Conservation (phyloP, 345 rosid species). For the Brassica incana region DNA sequence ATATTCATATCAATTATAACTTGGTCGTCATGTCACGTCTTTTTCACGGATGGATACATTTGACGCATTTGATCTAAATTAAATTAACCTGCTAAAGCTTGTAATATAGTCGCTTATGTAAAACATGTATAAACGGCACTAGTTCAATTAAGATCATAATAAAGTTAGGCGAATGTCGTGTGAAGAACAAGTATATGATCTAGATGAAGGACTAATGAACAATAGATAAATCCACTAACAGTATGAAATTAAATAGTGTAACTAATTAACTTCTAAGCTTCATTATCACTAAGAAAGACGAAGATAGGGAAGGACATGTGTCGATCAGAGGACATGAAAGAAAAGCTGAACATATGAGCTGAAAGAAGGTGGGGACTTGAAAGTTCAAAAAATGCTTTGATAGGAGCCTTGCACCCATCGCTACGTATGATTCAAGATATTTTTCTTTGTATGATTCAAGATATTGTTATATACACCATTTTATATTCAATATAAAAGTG, state of each 20-base stretch:
- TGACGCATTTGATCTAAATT: not conserved
- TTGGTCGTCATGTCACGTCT: not conserved
- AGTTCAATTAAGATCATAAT: not conserved
- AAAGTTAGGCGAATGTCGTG: not conserved
- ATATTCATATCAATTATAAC: not conserved
- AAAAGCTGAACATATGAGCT: constrained; percentile 17
- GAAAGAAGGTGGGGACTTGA: constrained; percentile 41
- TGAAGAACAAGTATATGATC: not conserved
- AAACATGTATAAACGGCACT: not conserved
- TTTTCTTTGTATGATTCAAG: constrained; percentile 38
- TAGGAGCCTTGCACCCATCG: constrained; percentile 75
- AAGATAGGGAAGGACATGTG: constrained; percentile 18
- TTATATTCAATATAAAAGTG: not conserved
- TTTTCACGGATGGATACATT: not conserved
- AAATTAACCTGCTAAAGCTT: not conserved
- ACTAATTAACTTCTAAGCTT: constrained; percentile 8
- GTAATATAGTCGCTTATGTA: not conserved
- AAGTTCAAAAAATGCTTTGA: constrained; percentile 36
- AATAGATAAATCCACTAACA: not conserved
- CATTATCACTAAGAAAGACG: not conserved
- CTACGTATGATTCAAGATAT: constrained; percentile 49
- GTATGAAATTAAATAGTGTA: constrained; percentile 6
- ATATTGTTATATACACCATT: not conserved
- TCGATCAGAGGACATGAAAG: constrained; percentile 21
- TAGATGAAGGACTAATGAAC: not conserved